Percentiles rank a stretch among this genome's conserved stretches.
phyloP scores from a whole-genome alignment of 306 rosid genomes.

The Vigna unguiculata region DNA sequence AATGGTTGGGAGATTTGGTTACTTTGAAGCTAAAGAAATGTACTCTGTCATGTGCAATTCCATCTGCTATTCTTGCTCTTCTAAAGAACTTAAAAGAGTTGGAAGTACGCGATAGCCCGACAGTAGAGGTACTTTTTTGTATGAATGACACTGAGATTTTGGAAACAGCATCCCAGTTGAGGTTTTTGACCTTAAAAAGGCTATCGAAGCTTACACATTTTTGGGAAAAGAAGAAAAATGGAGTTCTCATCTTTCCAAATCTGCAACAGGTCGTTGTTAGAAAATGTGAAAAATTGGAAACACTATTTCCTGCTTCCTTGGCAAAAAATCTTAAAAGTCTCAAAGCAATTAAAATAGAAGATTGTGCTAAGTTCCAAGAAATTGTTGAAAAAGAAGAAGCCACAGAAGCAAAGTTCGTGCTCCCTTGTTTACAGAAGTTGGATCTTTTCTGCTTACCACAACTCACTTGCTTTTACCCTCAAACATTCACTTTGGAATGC shows the following conservation, averaged over 20 bases:
- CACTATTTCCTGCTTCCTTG: not conserved
- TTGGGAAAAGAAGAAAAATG: not conserved
- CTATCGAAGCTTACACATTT: not conserved
- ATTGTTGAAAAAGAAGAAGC: not conserved
- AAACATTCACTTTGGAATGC: not conserved
- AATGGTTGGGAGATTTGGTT: not conserved
- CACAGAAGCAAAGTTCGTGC: not conserved
- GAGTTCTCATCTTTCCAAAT: not conserved
- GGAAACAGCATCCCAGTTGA: not conserved
- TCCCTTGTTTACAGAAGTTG: not conserved
- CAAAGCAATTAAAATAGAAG: not conserved
- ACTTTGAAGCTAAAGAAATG: conserved; percentile 3
- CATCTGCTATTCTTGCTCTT: not conserved
- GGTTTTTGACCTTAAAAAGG: not conserved
- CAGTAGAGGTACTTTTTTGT: not conserved
- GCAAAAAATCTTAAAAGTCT: not conserved
- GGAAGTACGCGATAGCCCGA: not conserved
- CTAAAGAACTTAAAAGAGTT: conserved; percentile 21
- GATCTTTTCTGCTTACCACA: not conserved
- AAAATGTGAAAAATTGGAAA: not conserved
- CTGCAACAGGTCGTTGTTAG: not conserved
- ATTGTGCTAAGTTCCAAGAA: not conserved
- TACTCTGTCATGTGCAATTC: not conserved
- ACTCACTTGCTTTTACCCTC: conserved; percentile 6
- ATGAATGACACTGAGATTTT: not conserved